These are phyloP conservation scores for Beta lomatogona DNA, from an alignment of 179 eudicot species.

Conservation along the genomic window DNA sequence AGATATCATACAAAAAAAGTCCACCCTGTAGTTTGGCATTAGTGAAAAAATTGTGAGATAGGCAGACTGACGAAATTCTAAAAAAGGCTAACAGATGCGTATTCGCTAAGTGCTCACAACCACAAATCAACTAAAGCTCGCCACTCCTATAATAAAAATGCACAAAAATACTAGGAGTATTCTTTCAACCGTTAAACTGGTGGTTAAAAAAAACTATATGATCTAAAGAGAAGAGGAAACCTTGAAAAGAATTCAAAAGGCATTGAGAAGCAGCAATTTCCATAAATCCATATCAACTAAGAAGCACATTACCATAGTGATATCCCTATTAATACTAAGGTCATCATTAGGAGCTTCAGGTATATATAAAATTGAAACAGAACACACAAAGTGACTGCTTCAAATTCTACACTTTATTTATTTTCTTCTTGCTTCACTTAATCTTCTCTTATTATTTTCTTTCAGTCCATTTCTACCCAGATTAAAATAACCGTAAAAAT, in stretches of 20 bases:
- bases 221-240: background rate
- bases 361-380: background rate
- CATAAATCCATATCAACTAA: background rate
- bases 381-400: background rate
- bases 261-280: background rate
- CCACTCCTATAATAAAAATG: background rate
- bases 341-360: background rate
- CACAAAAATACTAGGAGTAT: background rate
- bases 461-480: background rate
- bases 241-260: background rate
- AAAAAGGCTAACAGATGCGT: background rate
- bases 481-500: background rate
- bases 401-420: background rate
- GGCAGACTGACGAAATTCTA: background rate
- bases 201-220: background rate
- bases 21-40: slow-evolving; percentile 61
- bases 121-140: background rate
- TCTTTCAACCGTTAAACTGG: background rate
- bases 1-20: slow-evolving; percentile 89
- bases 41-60: slow-evolving; percentile 4
- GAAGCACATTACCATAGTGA: background rate
- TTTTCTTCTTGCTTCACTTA: background rate
- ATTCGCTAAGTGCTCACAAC: background rate
- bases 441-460: background rate
- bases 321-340: background rate